phyloP scores from a whole-genome alignment of 2,329 filamentous ascomycete genomes.

The Grosmannia clavigera region DNA sequence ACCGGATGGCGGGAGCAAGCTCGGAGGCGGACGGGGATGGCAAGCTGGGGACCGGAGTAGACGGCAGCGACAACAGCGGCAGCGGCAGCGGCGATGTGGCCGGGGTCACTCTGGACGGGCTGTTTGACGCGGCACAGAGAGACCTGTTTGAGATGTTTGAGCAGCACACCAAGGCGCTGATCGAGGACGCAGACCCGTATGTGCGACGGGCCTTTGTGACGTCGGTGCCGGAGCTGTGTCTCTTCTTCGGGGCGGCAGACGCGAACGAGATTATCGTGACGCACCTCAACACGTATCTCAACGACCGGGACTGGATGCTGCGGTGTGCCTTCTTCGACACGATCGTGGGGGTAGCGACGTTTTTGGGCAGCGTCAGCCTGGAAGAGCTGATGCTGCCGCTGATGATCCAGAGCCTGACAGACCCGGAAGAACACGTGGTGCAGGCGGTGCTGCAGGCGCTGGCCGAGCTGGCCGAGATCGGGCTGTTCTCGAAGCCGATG shows the following conservation, averaged over 20 bases:
- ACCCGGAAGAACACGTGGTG: constrained; percentile 87
- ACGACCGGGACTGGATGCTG: constrained; percentile 90
- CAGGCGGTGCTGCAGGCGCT: constrained; percentile 82
- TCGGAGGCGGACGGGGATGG: constrained; percentile 3
- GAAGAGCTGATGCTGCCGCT: constrained; percentile 93
- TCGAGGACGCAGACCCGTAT: constrained; percentile 75
- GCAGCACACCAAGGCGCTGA: constrained; percentile 72
- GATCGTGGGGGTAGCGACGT: constrained; percentile 82
- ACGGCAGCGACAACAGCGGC: constrained; percentile 27
- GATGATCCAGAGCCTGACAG: constrained; percentile 89
- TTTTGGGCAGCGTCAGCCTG: constrained; percentile 75
- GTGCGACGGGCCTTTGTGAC: constrained; percentile 84
- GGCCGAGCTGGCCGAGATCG: constrained; percentile 76
- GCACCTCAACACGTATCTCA: constrained; percentile 93
- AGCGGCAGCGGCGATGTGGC: neutral
- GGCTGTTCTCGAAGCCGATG: constrained; percentile 71
- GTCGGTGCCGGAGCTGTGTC: constrained; percentile 82
- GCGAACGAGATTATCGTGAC: constrained; percentile 94
- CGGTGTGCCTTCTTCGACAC: constrained; percentile 96
- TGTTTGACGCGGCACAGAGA: constrained; percentile 77
- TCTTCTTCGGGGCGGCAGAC: constrained; percentile 87
- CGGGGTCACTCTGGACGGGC: constrained; percentile 46
- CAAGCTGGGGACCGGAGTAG: neutral
- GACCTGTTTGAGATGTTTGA: constrained; percentile 81
- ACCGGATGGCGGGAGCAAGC: constrained; percentile 3